phyloP scores from a whole-genome alignment of 257 asterid species.

The Fraxinus americana region DNA sequence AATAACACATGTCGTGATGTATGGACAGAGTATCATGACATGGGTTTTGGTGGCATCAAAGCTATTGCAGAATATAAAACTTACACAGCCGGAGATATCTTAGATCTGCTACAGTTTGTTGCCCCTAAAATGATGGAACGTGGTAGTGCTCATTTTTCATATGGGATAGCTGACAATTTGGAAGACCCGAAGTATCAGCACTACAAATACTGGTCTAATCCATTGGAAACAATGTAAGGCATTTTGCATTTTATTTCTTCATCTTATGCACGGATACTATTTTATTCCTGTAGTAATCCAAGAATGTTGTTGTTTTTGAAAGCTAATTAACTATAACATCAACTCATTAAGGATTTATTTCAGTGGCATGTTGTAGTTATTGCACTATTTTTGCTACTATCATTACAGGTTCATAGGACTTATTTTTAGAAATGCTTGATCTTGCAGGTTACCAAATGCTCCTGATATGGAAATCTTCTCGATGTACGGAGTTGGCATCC shows the following conservation, averaged over 20 bases:
- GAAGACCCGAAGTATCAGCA: constrained; percentile 24
- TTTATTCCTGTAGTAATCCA: background rate
- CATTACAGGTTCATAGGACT: background rate
- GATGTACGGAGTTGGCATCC: constrained; percentile 50
- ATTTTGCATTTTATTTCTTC: background rate
- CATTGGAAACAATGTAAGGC: constrained; percentile 18
- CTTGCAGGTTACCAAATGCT: constrained; percentile 79
- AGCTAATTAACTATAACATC: background rate
- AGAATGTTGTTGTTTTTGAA: background rate
- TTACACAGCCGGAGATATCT: constrained; percentile 11
- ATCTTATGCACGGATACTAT: background rate
- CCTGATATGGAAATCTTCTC: constrained; percentile 51
- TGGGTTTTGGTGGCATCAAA: constrained; percentile 14
- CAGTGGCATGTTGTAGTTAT: background rate
- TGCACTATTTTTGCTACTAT: background rate
- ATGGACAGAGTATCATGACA: constrained; percentile 25
- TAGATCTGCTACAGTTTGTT: constrained; percentile 29
- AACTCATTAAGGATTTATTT: background rate
- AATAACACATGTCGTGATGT: constrained; percentile 18
- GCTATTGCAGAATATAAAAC: constrained; percentile 26
- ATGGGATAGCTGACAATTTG: constrained; percentile 30
- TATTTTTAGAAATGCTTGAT: background rate
- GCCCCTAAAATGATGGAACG: constrained; percentile 32
- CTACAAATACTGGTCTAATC: constrained; percentile 31
- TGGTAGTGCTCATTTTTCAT: constrained; percentile 23